phyloP scores from a whole-genome alignment of 2,329 filamentous ascomycete species.

The Cercospora sp. region DNA sequence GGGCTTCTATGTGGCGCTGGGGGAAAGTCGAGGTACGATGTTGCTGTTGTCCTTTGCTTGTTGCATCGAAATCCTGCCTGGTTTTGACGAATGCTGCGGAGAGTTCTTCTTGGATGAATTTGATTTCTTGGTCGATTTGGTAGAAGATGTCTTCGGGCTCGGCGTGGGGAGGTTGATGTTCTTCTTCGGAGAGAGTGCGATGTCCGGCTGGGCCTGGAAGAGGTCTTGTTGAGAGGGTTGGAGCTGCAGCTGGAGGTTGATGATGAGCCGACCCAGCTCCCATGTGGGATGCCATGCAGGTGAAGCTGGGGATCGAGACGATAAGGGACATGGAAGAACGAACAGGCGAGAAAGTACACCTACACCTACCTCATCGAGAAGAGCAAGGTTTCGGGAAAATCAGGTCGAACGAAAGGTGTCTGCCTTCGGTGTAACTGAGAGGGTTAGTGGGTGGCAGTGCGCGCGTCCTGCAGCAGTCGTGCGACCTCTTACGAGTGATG shows the following conservation, averaged over 20 bases:
- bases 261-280: not conserved
- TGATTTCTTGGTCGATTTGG: slow-evolving; percentile 23
- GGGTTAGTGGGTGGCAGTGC: not conserved
- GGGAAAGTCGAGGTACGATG: slow-evolving; percentile 1
- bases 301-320: not conserved
- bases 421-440: not conserved
- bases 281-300: slow-evolving; percentile 5
- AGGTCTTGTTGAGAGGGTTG: not conserved
- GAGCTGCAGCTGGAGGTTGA: not conserved
- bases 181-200: not conserved
- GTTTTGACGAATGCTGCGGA: not conserved
- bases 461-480: slow-evolving; percentile 1
- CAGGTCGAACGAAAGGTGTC: not conserved
- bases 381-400: not conserved
- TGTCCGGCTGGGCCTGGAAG: not conserved
- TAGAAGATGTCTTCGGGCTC: slow-evolving; percentile 25
- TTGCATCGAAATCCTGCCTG: not conserved
- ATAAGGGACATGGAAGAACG: not conserved
- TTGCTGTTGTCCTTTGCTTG: not conserved
- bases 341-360: slow-evolving; percentile 1
- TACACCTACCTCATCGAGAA: not conserved
- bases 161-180: slow-evolving; percentile 7
- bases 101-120: slow-evolving; percentile 21
- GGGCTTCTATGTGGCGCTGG: slow-evolving; percentile 13
- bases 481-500: not conserved